A percentile compares a stretch with the other conserved stretches of the same genome.
Evolutionary conservation across 2,329 filamentous ascomycete species (phyloP).

Genomic region (Fusarium siculi): DNA sequence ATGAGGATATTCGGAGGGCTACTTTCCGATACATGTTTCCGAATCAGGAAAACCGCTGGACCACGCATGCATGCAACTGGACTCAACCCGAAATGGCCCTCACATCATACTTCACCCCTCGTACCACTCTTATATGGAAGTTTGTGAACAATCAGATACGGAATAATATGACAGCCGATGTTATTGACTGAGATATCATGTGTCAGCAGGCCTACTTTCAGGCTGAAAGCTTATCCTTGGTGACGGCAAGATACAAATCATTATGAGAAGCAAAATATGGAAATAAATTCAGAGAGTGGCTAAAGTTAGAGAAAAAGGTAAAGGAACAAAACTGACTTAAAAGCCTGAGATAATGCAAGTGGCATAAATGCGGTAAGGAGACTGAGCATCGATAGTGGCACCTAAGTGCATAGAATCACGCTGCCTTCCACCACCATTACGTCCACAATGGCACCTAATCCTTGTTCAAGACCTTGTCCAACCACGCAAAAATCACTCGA

Average conservation of each 20-base stretch:
- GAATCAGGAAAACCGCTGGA: not conserved
- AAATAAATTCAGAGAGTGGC: not conserved
- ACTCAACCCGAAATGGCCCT: not conserved
- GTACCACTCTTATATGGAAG: accelerated
- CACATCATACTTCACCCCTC: not conserved
- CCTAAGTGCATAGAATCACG: too few species aligned
- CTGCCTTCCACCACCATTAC: too few species aligned
- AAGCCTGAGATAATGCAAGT: not conserved
- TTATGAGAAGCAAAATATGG: too few species aligned
- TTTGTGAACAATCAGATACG: accelerated
- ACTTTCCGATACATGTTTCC: not conserved
- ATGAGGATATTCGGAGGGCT: not conserved
- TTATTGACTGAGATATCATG: too few species aligned
- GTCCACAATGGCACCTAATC: not conserved
- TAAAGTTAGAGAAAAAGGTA: not conserved
- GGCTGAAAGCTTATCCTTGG: too few species aligned
- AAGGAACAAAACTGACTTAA: too few species aligned
- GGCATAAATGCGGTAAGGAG: not conserved
- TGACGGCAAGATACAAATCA: accelerated
- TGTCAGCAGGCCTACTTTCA: accelerated
- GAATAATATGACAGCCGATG: accelerated
- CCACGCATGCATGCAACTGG: not conserved
- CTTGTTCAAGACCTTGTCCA: conserved; percentile 10
- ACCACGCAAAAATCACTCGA: conserved; percentile 12
- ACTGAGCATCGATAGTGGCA: not conserved